These are phyloP conservation scores for Tricladium varicosporioides DNA, from an alignment of 2,329 filamentous ascomycete genomes.

Conservation along the genomic window DNA sequence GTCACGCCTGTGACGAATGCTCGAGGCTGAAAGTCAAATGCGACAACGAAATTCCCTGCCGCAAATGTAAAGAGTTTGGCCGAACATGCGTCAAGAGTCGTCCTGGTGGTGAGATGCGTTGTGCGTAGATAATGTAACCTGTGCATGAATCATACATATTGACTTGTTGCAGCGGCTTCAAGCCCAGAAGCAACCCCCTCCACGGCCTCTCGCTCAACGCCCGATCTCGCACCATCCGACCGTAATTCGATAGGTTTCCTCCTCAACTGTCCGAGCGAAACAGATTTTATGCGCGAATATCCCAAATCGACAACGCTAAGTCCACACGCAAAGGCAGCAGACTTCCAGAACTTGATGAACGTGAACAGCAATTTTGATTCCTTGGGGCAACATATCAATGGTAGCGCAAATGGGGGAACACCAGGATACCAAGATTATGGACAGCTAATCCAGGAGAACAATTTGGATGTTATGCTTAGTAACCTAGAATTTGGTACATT, in stretches of 20 bases:
- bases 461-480: slow-evolving; percentile 25
- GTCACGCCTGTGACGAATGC: slow-evolving; percentile 35
- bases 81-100: slow-evolving; percentile 31
- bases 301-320: slow-evolving; percentile 27
- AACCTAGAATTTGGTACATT: slow-evolving; percentile 30
- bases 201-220: slow-evolving; percentile 19
- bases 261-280: slow-evolving; percentile 30
- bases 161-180: slow-evolving; percentile 18
- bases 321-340: slow-evolving; percentile 15
- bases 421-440: slow-evolving; percentile 17
- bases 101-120: slow-evolving; percentile 19
- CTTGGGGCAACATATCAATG: neutral
- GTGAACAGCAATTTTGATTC: slow-evolving; percentile 11
- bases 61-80: slow-evolving; percentile 34
- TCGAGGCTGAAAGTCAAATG: slow-evolving; percentile 35
- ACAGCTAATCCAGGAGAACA: slow-evolving; percentile 18
- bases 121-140: neutral
- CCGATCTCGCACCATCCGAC: slow-evolving; percentile 27
- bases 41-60: slow-evolving; percentile 33
- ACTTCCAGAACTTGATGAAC: slow-evolving; percentile 11
- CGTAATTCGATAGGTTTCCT: slow-evolving; percentile 35
- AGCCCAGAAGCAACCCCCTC: slow-evolving; percentile 25
- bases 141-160: neutral
- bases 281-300: slow-evolving; percentile 32
- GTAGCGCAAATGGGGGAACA: neutral